Conservation (phyloP, 345 rosid genomes). For the Toxicodendron radicans region DNA sequence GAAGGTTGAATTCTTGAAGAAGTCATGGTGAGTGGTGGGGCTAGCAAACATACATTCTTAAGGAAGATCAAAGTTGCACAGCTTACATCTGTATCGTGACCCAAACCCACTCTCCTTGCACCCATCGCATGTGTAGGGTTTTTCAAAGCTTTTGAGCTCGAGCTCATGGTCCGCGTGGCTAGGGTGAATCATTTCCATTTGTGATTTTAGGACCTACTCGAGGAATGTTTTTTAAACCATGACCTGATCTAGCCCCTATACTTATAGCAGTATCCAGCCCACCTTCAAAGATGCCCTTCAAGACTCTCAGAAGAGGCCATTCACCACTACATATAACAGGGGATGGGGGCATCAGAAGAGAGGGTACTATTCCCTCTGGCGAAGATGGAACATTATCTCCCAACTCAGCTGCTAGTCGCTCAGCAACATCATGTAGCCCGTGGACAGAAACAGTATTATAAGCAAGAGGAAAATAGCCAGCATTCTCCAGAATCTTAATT, state of each 20-base stretch:
- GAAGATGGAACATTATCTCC: slow-evolving; percentile 71
- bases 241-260: too few species aligned
- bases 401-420: too few species aligned
- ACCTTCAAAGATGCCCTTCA: slow-evolving; percentile 93
- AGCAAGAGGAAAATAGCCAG: slow-evolving; percentile 89
- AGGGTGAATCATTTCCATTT: not conserved
- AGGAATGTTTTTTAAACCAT: not conserved
- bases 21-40: not conserved
- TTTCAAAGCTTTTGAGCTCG: not conserved
- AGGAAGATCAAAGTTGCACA: slow-evolving; percentile 14
- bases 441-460: slow-evolving; percentile 80
- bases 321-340: slow-evolving; percentile 83
- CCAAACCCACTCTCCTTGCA: slow-evolving; percentile 17
- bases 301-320: slow-evolving; percentile 95
- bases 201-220: not conserved
- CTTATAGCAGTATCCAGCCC: slow-evolving; percentile 66
- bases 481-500: slow-evolving; percentile 80
- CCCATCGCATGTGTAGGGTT: slow-evolving; percentile 20
- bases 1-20: slow-evolving; percentile 13
- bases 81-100: slow-evolving; percentile 9
- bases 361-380: slow-evolving; percentile 67
- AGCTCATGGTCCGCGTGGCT: slow-evolving; percentile 10
- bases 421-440: slow-evolving; percentile 73
- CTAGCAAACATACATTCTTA: not conserved
- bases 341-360: slow-evolving; percentile 77